phyloP scores from a whole-genome alignment of 306 rosid species.

The Hylodesmum podocarpum region DNA sequence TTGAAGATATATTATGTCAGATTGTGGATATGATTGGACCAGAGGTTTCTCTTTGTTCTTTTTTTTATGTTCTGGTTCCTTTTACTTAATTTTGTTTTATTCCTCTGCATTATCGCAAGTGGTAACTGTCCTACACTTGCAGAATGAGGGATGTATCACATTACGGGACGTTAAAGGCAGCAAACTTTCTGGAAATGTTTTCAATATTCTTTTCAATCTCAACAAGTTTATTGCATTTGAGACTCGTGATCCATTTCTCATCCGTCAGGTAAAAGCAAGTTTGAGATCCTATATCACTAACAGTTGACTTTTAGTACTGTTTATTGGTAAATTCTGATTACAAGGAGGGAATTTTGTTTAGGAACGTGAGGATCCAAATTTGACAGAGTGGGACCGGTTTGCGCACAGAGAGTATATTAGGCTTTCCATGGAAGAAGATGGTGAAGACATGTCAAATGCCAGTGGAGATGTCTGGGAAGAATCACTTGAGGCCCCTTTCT shows the following conservation, averaged over 20 bases:
- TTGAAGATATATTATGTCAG: constrained; percentile 97
- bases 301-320: constrained; percentile 18
- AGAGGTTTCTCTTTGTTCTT: constrained; percentile 64
- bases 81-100: constrained; percentile 23
- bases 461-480: constrained; percentile 99
- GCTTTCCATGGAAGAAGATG: constrained; percentile 99
- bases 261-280: constrained; percentile 77
- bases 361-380: constrained; percentile 99
- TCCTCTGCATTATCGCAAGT: neutral
- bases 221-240: constrained; percentile 97
- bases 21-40: constrained; percentile 97
- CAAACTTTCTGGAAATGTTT: constrained; percentile 93
- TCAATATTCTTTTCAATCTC: constrained; percentile 96
- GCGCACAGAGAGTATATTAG: constrained; percentile 98
- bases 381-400: constrained; percentile 99
- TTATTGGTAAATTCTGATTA: constrained; percentile 33
- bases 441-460: constrained; percentile 98
- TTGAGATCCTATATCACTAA: constrained; percentile 19
- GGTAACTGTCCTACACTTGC: constrained; percentile 41
- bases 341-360: constrained; percentile 34
- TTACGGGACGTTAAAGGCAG: constrained; percentile 85
- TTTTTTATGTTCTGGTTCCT: neutral
- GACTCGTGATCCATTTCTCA: constrained; percentile 96
- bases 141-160: constrained; percentile 76
- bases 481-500: constrained; percentile 97